Percentiles rank a stretch among this genome's conserved stretches.
These are phyloP conservation scores for Macadamia integrifolia DNA, from an alignment of 164 flowering plant species.

Conservation along the genomic window DNA sequence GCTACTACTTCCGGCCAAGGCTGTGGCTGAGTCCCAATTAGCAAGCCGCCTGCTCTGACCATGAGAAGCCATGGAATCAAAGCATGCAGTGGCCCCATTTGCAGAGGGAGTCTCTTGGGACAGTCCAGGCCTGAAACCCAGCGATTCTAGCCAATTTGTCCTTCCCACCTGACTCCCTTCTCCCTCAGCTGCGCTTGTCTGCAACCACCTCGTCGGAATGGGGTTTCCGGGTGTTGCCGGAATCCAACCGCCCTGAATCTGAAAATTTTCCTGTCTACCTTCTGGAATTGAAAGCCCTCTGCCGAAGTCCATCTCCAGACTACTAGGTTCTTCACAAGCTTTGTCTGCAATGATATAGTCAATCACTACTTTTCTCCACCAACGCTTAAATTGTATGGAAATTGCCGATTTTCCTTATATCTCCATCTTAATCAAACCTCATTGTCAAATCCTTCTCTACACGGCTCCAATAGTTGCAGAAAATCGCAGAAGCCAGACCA, in stretches of 20 bases:
- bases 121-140: conserved; percentile 1
- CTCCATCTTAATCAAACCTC: conserved; percentile 4
- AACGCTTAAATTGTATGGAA: not conserved
- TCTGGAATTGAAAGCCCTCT: conserved; percentile 1
- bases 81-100: not conserved
- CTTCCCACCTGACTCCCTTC: conserved; percentile 8
- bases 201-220: conserved; percentile 10
- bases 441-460: conserved; percentile 5
- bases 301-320: conserved; percentile 14
- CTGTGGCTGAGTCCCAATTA: conserved; percentile 14
- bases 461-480: not conserved
- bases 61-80: not conserved
- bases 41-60: conserved; percentile 3
- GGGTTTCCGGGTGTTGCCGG: conserved; percentile 19
- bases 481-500: not conserved
- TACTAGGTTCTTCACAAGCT: not conserved
- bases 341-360: not conserved
- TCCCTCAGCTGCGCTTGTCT: not conserved
- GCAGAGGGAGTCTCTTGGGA: not conserved
- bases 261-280: not conserved
- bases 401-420: conserved; percentile 1
- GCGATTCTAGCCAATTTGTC: not conserved
- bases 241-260: conserved; percentile 12
- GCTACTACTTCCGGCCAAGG: not conserved
- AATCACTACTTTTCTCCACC: not conserved